phyloP scores from a whole-genome alignment of 371 early-diverging fungal species.

The Amoeboradix gromovi region DNA sequence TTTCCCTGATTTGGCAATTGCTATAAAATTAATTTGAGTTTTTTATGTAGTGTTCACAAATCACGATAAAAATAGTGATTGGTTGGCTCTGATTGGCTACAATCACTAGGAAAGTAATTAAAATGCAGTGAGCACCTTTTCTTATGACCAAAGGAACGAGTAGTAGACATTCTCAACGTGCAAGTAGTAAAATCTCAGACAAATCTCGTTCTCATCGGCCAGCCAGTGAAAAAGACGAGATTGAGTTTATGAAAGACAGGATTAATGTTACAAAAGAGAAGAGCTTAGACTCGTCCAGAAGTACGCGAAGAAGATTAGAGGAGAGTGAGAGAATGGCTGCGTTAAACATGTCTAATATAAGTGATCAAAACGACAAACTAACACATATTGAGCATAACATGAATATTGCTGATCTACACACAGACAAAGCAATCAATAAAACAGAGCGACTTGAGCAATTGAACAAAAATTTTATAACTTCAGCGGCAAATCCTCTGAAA shows the following conservation, averaged over 20 bases:
- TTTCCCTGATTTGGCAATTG: too few species aligned
- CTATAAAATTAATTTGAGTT: too few species aligned
- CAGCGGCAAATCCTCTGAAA: neutral
- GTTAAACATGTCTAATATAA: neutral
- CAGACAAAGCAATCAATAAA: neutral
- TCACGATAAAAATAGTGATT: too few species aligned
- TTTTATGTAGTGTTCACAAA: too few species aligned
- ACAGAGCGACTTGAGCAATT: neutral
- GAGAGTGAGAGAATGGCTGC: neutral
- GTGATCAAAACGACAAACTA: neutral
- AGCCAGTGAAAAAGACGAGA: neutral
- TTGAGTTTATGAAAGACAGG: neutral
- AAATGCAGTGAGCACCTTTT: too few species aligned
- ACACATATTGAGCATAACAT: neutral
- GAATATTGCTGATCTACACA: neutral
- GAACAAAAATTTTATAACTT: neutral
- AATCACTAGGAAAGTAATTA: too few species aligned
- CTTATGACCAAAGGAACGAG: neutral
- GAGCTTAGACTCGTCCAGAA: neutral
- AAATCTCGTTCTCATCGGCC: neutral
- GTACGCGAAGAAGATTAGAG: neutral
- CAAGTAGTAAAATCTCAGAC: neutral
- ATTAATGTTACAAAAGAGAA: neutral
- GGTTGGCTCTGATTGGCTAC: too few species aligned
- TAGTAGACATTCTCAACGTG: neutral